Conservation (phyloP, 2,329 filamentous ascomycete species). For the Colletotrichum lini region DNA sequence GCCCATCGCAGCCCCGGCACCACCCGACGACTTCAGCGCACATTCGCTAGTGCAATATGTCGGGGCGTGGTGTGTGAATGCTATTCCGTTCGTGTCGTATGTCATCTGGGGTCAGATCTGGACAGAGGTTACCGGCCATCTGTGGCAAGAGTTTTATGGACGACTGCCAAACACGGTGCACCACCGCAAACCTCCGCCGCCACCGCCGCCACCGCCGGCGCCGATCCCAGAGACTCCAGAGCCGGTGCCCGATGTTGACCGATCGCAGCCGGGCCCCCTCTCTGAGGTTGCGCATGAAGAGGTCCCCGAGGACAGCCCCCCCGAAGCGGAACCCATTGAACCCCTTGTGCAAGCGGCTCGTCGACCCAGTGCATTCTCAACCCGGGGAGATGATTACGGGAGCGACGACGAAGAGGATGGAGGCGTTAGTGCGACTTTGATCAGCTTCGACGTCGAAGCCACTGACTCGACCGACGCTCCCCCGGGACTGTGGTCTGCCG, state of each 20-base stretch:
- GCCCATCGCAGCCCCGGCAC: constrained; percentile 63
- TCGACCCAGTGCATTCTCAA: constrained; percentile 63
- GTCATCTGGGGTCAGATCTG: constrained; percentile 59
- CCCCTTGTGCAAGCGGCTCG: constrained; percentile 54
- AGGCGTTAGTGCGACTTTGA: constrained; percentile 68
- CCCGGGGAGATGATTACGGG: constrained; percentile 66
- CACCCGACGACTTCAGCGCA: constrained; percentile 55
- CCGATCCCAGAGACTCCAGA: constrained; percentile 33
- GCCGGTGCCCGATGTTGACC: constrained; percentile 22
- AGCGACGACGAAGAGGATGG: constrained; percentile 72
- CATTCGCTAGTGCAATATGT: constrained; percentile 60
- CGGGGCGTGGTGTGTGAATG: constrained; percentile 57
- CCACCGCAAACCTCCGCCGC: constrained; percentile 45
- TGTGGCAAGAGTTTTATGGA: constrained; percentile 58
- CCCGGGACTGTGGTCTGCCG: constrained; percentile 70
- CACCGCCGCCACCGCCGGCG: constrained; percentile 43
- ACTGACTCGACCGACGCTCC: constrained; percentile 66
- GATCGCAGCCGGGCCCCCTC: constrained; percentile 8
- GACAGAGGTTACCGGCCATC: constrained; percentile 52
- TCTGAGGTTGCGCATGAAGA: constrained; percentile 18
- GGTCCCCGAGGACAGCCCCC: not conserved
- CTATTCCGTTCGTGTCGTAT: constrained; percentile 64
- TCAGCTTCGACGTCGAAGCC: constrained; percentile 74
- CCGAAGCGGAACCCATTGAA: constrained; percentile 19
- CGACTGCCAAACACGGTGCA: constrained; percentile 58